Evolutionary conservation across 129 eudicot genomes (phyloP).

Genomic region (Artemisia annua): DNA sequence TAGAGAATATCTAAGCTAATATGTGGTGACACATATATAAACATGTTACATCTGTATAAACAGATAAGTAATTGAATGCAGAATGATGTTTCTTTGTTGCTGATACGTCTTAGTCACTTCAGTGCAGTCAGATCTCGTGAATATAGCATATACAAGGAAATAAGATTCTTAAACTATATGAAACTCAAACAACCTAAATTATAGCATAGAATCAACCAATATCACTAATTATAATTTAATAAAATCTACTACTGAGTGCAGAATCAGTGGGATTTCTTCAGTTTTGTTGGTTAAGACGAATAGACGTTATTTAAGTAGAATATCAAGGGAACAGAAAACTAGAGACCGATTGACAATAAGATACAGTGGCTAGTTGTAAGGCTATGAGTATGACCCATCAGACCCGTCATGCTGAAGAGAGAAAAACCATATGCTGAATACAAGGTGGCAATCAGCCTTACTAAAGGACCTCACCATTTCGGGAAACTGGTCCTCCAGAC

Average conservation of each 20-base stretch:
- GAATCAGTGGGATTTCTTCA: too few species aligned
- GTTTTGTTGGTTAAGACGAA: background rate
- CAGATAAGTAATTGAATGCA: too few species aligned
- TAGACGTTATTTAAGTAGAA: background rate
- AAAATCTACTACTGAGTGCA: too few species aligned
- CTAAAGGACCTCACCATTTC: slow-evolving; percentile 47
- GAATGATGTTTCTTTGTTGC: too few species aligned
- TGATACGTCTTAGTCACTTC: too few species aligned
- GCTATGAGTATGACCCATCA: slow-evolving; percentile 1
- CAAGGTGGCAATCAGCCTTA: slow-evolving; percentile 18
- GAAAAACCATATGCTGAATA: slow-evolving; percentile 9
- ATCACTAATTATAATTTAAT: background rate
- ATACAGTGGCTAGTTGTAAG: slow-evolving; percentile 4
- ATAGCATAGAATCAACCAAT: background rate
- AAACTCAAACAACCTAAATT: background rate
- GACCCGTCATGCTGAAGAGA: background rate
- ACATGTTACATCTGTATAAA: too few species aligned
- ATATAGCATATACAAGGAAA: slow-evolving; percentile 8
- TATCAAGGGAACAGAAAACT: slow-evolving; percentile 7
- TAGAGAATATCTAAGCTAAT: too few species aligned
- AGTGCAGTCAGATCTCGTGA: too few species aligned
- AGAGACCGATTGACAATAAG: background rate
- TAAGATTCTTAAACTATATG: background rate
- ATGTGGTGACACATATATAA: too few species aligned
- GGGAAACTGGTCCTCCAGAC: slow-evolving; percentile 41